Base-by-base conservation (phyloP, 2,329 filamentous ascomycete genomes). In the Macrophomina phaseolina region DNA sequence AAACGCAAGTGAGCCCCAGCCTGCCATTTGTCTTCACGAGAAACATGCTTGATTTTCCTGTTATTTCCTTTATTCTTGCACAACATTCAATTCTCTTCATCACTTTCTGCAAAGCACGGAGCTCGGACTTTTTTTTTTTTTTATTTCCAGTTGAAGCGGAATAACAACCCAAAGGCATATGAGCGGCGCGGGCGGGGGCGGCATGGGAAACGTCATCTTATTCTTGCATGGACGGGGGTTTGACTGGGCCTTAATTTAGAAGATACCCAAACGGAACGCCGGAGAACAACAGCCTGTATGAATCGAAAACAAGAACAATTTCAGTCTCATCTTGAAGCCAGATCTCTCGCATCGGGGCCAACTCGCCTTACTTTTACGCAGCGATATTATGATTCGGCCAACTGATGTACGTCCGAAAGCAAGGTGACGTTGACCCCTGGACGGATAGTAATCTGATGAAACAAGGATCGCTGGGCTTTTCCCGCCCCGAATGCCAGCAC, bases 221-320 rank as follows among this genome's bases (percentile, higher is more conserved):
- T 45, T 45, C n/a, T 23, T 32, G 40, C 28, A 18, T 45, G 5
- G 40, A 32, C 28, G 14, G 55, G 9, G 23, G 38, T 40, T 40
- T 40, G 40, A 16, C n/a, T 3, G n/a, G 34, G 14, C 36, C 12
- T 45, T 56, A 40, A 18, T 30, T 12, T 55, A 38, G 52, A 56
- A 18, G 55, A 60, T 60, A 60, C 55, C 55, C 55, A 45, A n/a
- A 58, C 40, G 45, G 9, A 6, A 46, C 45, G 28, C 55, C 18
- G 28, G 14, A 45, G 8, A 5, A 4, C 7, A 56, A 18, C 18
- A 18, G 18, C 18, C 18, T 18, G 18, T 18, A 18, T 18, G 18
- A 18, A 40, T 55, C 36, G 1, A 56, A 14, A 14, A 56, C 36
- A 23, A 40, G 18, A 38, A 7, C 32, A 40, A 2, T 32, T 52